Evolutionary conservation across 106 monocot genomes (phyloP).

Genomic region (Agapanthus africanus): DNA sequence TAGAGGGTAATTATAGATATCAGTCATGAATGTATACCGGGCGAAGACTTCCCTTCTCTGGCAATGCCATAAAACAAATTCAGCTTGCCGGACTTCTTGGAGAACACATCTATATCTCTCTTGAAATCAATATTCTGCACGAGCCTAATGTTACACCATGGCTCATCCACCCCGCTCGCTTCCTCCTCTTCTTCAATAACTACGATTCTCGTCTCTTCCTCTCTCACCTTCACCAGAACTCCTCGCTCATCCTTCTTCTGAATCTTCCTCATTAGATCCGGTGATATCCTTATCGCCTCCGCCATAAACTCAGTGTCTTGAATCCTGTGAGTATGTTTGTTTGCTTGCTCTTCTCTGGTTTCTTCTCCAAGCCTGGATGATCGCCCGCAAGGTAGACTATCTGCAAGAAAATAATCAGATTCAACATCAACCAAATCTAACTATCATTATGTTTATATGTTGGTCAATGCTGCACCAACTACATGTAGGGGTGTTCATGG

Average conservation of each 20-base stretch:
- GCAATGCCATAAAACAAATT: neutral
- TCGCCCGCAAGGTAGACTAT: constrained; percentile 2
- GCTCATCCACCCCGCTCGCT: neutral
- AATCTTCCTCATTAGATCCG: constrained; percentile 5
- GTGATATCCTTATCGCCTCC: neutral
- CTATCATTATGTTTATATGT: no score
- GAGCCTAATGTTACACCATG: constrained; percentile 1
- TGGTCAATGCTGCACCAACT: neutral
- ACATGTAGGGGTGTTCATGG: neutral
- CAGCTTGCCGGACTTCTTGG: neutral
- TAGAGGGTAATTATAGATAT: no score
- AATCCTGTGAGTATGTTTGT: no score
- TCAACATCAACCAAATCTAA: neutral
- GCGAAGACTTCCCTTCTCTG: constrained; percentile 6
- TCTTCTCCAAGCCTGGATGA: neutral
- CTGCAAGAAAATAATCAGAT: neutral
- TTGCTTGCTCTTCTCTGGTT: neutral
- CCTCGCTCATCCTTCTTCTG: constrained; percentile 2
- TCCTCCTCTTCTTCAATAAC: neutral
- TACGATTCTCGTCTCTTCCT: neutral
- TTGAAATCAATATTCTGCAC: neutral
- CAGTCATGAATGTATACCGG: no score
- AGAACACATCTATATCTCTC: neutral
- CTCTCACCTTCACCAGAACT: neutral
- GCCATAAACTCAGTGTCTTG: neutral